phyloP scores from a whole-genome alignment of 352 stramenopile genomes.

The Pythium sp. region DNA sequence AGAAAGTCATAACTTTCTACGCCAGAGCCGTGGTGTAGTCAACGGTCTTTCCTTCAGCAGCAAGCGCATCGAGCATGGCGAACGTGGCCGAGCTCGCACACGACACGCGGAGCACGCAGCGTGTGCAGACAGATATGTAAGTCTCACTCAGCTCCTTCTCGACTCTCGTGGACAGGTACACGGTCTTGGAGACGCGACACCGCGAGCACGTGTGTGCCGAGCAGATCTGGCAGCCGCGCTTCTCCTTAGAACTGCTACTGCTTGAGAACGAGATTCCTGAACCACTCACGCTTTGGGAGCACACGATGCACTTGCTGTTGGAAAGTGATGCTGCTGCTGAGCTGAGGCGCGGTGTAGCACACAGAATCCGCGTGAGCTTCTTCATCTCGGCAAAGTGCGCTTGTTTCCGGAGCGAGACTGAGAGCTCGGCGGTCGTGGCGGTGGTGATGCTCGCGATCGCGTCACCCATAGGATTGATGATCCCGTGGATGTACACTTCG shows the following conservation, averaged over 20 bases:
- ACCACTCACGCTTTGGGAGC: not conserved
- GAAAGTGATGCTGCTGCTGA: no score
- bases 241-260: not conserved
- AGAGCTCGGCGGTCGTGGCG: not conserved
- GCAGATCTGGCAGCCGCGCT: not conserved
- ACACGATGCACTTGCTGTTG: not conserved
- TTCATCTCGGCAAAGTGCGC: conserved; percentile 21
- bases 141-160: conserved; percentile 20
- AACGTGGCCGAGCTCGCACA: conserved; percentile 11
- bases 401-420: not conserved
- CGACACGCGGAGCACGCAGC: conserved; percentile 22
- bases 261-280: not conserved
- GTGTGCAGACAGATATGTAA: no score
- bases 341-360: no score
- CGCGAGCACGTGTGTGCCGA: conserved; percentile 22
- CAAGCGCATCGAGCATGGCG: conserved; percentile 1
- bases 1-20: no score
- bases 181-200: conserved; percentile 21
- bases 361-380: no score
- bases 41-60: not conserved
- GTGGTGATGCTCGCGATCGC: not conserved
- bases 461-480: not conserved
- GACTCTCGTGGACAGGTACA: conserved; percentile 19
- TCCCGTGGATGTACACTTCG: not conserved
- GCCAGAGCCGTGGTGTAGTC: no score